phyloP scores from a whole-genome alignment of 345 rosid genomes.

The Populus simonii region DNA sequence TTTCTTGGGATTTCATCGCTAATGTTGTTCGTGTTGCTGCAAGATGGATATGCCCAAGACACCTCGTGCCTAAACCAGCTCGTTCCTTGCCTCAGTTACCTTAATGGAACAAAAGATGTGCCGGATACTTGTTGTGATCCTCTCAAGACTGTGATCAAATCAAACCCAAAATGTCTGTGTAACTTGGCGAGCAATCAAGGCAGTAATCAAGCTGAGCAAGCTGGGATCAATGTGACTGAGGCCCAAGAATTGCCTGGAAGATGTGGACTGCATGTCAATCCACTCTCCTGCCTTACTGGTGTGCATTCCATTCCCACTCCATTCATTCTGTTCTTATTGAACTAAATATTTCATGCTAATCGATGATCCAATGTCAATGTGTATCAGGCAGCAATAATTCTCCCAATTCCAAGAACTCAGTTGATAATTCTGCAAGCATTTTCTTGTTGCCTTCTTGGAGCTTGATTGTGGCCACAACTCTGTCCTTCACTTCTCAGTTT shows the following conservation, averaged over 20 bases:
- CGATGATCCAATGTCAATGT: neutral
- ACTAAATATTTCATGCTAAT: neutral
- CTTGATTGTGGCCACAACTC: neutral
- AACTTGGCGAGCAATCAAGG: constrained; percentile 56
- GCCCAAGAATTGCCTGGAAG: constrained; percentile 69
- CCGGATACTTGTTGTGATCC: constrained; percentile 65
- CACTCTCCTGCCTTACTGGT: constrained; percentile 45
- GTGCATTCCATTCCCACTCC: neutral
- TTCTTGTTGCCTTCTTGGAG: constrained; percentile 2
- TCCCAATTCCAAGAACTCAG: constrained; percentile 11
- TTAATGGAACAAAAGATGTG: constrained; percentile 51
- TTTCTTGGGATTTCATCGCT: neutral
- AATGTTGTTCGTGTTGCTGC: neutral
- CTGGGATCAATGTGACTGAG: constrained; percentile 53
- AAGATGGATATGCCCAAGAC: constrained; percentile 13
- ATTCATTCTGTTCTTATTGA: neutral
- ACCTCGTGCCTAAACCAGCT: constrained; percentile 50
- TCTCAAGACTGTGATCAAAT: constrained; percentile 48
- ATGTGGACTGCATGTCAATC: constrained; percentile 68
- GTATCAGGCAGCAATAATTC: neutral
- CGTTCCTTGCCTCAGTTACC: constrained; percentile 55
- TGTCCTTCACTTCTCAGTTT: neutral
- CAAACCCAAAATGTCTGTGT: constrained; percentile 57
- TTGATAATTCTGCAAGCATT: constrained; percentile 3
- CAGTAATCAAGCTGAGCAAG: constrained; percentile 51